Evolutionary conservation across 2,329 filamentous ascomycete species (phyloP).

Genomic region (Fusarium pseudocircinatum): DNA sequence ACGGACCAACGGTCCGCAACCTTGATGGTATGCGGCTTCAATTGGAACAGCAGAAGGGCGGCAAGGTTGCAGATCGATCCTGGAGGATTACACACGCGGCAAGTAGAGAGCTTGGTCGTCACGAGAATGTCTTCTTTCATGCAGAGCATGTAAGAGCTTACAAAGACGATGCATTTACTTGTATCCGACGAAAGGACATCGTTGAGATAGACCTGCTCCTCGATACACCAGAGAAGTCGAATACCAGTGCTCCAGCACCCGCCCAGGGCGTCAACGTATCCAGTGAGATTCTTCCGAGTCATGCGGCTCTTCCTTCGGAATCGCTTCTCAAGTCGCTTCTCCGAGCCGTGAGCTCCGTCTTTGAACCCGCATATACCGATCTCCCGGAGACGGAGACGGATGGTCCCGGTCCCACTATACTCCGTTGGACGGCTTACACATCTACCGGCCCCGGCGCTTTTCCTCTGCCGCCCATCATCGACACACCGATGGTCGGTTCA

Average conservation of each 20-base stretch:
- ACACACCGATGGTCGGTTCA: conserved; percentile 59
- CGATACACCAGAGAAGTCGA: conserved; percentile 40
- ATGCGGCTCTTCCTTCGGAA: conserved; percentile 40
- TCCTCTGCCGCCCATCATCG: conserved; percentile 72
- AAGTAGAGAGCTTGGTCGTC: conserved; percentile 81
- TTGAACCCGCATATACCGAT: conserved; percentile 48
- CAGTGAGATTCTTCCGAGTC: conserved; percentile 11
- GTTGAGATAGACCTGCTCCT: conserved; percentile 76
- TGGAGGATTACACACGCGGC: conserved; percentile 85
- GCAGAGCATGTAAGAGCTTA: conserved; percentile 80
- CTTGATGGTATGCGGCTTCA: conserved; percentile 70
- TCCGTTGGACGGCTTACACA: conserved; percentile 64
- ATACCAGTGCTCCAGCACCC: conserved; percentile 36
- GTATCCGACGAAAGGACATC: conserved; percentile 76
- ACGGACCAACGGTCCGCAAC: conserved; percentile 58
- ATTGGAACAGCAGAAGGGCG: conserved; percentile 70
- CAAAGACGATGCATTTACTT: conserved; percentile 84
- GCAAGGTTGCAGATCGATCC: conserved; percentile 51
- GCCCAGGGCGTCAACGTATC: conserved; percentile 29
- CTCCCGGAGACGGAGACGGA: conserved; percentile 44
- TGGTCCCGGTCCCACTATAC: conserved; percentile 52
- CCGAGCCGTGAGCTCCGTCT: conserved; percentile 58
- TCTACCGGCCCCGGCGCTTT: conserved; percentile 68
- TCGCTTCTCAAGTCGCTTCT: conserved; percentile 60
- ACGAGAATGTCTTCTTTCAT: conserved; percentile 86